Evolutionary conservation across 192 early-diverging fungal species (phyloP), one percentile per base, ranked within the genome.

Genomic region (Coemansia guatemalensis): DNA sequence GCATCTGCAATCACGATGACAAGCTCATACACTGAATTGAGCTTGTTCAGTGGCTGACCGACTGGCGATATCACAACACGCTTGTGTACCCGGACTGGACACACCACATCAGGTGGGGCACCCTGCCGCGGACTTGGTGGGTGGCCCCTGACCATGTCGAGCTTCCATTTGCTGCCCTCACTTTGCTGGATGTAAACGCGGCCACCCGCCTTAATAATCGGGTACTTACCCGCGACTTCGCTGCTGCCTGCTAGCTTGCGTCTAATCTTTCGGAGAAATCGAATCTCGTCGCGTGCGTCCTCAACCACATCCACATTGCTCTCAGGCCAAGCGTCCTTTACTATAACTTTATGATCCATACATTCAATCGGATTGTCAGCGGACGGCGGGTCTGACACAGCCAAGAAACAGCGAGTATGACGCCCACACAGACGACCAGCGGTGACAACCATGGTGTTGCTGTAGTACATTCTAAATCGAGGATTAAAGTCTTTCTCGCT

Each of bases 371-470:
- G 60, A 22, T 24, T 53, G n/a, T 39, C 49, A 12, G 0, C 21
- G 51, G 21, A 9, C 30, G 39, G 53, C 26, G 60, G 12, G 8
- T n/a, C 27, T 9, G 24, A 12, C 3, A 59, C 47, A 8, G 58
- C 58, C 8, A 35, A 22, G 26, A 61, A 68, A 54, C 66, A 68
- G 51, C 66, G 66, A 5, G 51, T 68, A 18, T 68, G 66, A 0
- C 66, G 58, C 22, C 66, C 58, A 56, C 54, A 61, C 21, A 68
- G 53, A 20, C 58, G 58, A 11, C 56, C 58, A 47, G 66, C 58
- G 0, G 2, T 30, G 29, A 48, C 35, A 2, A 39, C 35, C 35
- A 39, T 39, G 9, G 35, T 9, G 9, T 39, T 12, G 35, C 35
- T 39, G 35, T 39, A 39, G 9, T 39, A 39, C 2, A 11, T 39